phyloP scores from a whole-genome alignment of 495 filamentous ascomycete genomes.

The Corynascus novoguineensis region DNA sequence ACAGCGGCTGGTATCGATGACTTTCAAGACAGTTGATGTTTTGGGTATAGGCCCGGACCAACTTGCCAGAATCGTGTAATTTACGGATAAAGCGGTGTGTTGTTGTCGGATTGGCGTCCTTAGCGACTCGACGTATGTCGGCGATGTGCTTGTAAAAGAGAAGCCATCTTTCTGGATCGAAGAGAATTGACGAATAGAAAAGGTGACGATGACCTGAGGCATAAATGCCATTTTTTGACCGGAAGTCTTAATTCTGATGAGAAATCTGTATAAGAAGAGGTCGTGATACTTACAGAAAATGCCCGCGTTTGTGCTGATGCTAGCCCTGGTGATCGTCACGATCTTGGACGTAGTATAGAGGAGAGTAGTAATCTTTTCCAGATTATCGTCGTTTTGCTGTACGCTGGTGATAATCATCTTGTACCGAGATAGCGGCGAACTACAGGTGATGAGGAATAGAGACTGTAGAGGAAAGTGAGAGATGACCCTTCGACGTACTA shows the following conservation, averaged over 20 bases:
- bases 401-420: conserved; percentile 13
- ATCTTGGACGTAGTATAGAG: conserved; percentile 15
- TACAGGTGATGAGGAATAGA: neutral
- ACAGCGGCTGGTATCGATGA: neutral
- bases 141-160: conserved; percentile 16
- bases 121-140: conserved; percentile 11
- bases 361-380: neutral
- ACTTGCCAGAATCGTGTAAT: conserved; percentile 11
- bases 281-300: conserved; percentile 14
- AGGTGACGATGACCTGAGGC: conserved; percentile 8
- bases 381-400: conserved; percentile 3
- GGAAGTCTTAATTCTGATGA: conserved; percentile 13
- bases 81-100: conserved; percentile 9
- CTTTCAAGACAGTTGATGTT: conserved; percentile 19
- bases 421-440: neutral
- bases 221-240: conserved; percentile 12
- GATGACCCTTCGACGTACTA: neutral
- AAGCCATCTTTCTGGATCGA: conserved; percentile 7
- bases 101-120: conserved; percentile 11
- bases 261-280: conserved; percentile 6
- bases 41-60: conserved; percentile 20
- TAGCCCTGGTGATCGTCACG: conserved; percentile 14
- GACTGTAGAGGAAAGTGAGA: neutral
- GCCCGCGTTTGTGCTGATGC: conserved; percentile 16
- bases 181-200: conserved; percentile 14